Evolutionary conservation across 1,284 basidiomycete species (phyloP).

Genomic region (Amylostereum chailletii): DNA sequence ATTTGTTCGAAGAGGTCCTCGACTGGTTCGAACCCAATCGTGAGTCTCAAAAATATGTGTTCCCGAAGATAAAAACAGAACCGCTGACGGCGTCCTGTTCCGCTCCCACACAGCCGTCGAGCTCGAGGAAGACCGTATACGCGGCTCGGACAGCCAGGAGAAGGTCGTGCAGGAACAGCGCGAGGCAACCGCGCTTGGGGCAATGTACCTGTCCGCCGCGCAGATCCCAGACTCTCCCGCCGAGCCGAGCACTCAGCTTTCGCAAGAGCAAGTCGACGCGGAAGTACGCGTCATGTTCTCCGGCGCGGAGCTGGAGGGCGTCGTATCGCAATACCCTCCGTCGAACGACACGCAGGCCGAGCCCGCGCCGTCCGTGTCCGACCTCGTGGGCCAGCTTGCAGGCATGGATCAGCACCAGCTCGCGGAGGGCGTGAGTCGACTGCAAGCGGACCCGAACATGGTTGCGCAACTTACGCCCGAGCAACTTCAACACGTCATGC

Average conservation of each 20-base stretch:
- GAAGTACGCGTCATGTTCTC: slow-evolving; percentile 55
- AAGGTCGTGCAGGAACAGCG: slow-evolving; percentile 61
- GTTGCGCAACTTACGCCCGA: slow-evolving; percentile 31
- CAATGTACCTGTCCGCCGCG: slow-evolving; percentile 56
- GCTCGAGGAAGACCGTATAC: slow-evolving; percentile 28
- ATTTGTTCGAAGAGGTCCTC: slow-evolving; percentile 72
- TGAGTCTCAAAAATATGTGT: slow-evolving; percentile 29
- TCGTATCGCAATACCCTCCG: slow-evolving; percentile 28
- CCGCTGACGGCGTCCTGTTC: too few relatives aligned
- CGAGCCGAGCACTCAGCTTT: slow-evolving; percentile 50
- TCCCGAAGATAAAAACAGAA: too few relatives aligned
- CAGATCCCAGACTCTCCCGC: slow-evolving; percentile 72
- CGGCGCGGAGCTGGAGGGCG: slow-evolving; percentile 55
- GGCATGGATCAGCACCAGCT: not conserved
- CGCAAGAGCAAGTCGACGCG: slow-evolving; percentile 61
- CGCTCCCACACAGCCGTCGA: slow-evolving; percentile 40
- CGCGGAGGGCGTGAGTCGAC: slow-evolving; percentile 20
- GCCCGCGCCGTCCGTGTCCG: slow-evolving; percentile 44
- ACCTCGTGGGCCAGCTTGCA: slow-evolving; percentile 59
- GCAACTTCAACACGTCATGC: slow-evolving; percentile 55
- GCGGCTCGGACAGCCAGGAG: slow-evolving; percentile 61
- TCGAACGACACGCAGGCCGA: slow-evolving; percentile 20
- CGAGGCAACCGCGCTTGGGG: slow-evolving; percentile 67
- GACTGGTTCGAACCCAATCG: slow-evolving; percentile 74
- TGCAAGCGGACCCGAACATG: slow-evolving; percentile 12